Base-by-base conservation (phyloP, 2,329 filamentous ascomycete genomes). In the Exutisphaerella laricina region DNA sequence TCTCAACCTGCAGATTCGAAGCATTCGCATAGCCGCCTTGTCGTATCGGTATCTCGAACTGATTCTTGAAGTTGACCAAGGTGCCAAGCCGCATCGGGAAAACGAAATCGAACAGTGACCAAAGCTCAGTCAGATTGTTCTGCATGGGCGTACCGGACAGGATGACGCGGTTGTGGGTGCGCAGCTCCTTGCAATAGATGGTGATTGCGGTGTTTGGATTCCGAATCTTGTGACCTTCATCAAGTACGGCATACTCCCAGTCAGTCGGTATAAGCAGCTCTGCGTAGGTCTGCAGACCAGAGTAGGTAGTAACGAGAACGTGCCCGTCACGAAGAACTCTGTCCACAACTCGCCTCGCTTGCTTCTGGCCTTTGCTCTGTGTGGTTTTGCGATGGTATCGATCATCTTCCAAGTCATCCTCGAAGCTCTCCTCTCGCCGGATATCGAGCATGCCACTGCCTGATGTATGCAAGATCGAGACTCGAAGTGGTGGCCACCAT, bases 401-500 rank as follows among this genome's bases (percentile, higher is more conserved):
- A 20, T 67, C 60, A 66, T 64, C 80, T 68, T 65, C 81, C 68
- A 82, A 65, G 18, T 74, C 72, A 49, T 78, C 78, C 63, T 90
- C 85, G 37, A 74, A 73, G 23, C 71, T 73, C 43, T 70, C 71
- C 59, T 82, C 80, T 37, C 68, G 71, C 32, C 70, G 68, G 17
- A 94, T 72, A 52, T 94, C 88, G 40, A 96, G 70, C 90, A 98
- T 97, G 13, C 92, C 94, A 62, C 88, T 97, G 2, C 92, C 92
- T 4, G 92, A 96, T 1, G 88, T 88, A 62, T 98, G 92, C 36
- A 98, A 65, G 49, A 98, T 97, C 0, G 89, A 94, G 4, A 98
- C 92, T 30, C 94, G 79, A 22, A 98, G 72, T n/a, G 92, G 84
- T n/a, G 92, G 92, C 94, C 94, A 98, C 94, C 94, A 98, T 9